A percentile compares a stretch with the other conserved stretches of the same genome.
Conservation (phyloP, 140 eudicot species). For the Cichorium intybus region DNA sequence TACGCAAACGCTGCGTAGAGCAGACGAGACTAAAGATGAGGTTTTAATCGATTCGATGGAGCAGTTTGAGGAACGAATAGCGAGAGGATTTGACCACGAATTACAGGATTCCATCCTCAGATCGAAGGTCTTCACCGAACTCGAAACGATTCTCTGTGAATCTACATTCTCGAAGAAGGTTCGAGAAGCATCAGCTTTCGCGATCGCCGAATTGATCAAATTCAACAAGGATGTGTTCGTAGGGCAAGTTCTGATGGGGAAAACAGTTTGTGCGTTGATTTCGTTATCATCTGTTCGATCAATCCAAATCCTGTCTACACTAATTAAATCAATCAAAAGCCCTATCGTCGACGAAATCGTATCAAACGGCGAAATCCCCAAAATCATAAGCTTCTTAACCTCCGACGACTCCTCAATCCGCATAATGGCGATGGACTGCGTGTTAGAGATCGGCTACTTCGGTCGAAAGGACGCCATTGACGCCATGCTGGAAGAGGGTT, state of each 20-base stretch:
- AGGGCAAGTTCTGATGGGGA: constrained; percentile 54
- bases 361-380: constrained; percentile 44
- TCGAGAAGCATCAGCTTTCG: constrained; percentile 49
- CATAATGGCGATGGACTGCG: constrained; percentile 55
- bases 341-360: constrained; percentile 76
- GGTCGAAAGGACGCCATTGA: constrained; percentile 86
- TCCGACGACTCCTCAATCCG: constrained; percentile 23
- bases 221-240: constrained; percentile 86
- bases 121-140: constrained; percentile 40
- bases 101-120: constrained; percentile 60
- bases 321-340: constrained; percentile 62
- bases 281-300: constrained; percentile 42
- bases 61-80: constrained; percentile 38
- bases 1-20: constrained; percentile 27
- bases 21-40: constrained; percentile 25
- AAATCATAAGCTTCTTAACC: constrained; percentile 31
- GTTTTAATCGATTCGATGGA: constrained; percentile 25
- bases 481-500: constrained; percentile 55
- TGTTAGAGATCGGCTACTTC: constrained; percentile 73
- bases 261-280: constrained; percentile 40
- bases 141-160: constrained; percentile 45
- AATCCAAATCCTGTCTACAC: constrained; percentile 27
- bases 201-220: constrained; percentile 50
- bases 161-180: constrained; percentile 23
- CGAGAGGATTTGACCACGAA: constrained; percentile 54